Evolutionary conservation across 306 rosid genomes (phyloP).

Genomic region (Quercus aquifolioides): DNA sequence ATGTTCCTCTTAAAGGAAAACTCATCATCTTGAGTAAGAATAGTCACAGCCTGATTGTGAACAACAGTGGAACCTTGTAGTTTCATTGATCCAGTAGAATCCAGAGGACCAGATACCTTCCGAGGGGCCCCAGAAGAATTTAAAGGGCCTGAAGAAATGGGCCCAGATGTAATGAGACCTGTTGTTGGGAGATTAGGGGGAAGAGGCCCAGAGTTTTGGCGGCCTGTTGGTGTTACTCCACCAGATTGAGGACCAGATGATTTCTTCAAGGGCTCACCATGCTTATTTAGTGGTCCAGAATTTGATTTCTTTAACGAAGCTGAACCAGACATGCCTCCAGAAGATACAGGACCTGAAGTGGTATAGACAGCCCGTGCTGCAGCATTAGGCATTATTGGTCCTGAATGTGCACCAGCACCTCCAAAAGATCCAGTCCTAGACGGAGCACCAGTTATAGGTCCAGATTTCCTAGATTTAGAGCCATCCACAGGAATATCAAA

Average conservation of each 20-base stretch:
- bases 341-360: constrained; percentile 69
- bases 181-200: constrained; percentile 93
- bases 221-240: constrained; percentile 52
- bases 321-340: constrained; percentile 59
- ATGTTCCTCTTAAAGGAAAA: constrained; percentile 84
- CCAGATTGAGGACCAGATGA: constrained; percentile 99
- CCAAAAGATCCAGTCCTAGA: constrained; percentile 92
- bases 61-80: constrained; percentile 45
- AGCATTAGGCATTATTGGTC: constrained; percentile 74
- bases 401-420: constrained; percentile 95
- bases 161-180: constrained; percentile 94
- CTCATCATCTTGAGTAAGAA: constrained; percentile 71
- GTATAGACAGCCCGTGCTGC: constrained; percentile 69
- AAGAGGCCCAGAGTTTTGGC: constrained; percentile 97
- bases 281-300: constrained; percentile 94
- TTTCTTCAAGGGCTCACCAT: constrained; percentile 94
- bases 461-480: constrained; percentile 91
- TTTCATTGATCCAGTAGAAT: constrained; percentile 79
- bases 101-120: constrained; percentile 93
- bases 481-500: constrained; percentile 90
- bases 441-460: constrained; percentile 69
- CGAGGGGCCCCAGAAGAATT: constrained; percentile 98
- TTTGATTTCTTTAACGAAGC: constrained; percentile 80
- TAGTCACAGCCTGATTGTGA: constrained; percentile 82
- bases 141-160: constrained; percentile 85